phyloP scores from a whole-genome alignment of 129 eudicot species.

The Solidago caesia region DNA sequence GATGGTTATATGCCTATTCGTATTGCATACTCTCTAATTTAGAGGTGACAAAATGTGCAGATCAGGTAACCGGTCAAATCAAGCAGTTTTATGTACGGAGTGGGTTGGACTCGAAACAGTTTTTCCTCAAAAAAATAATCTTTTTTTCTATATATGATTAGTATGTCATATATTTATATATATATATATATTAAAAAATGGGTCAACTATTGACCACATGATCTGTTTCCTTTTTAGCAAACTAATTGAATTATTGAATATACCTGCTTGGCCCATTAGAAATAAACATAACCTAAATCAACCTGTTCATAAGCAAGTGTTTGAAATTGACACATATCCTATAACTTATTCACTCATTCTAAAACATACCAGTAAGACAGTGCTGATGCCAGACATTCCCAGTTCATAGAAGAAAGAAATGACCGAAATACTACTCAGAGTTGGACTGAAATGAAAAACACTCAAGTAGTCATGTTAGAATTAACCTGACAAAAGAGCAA shows the following conservation, averaged over 20 bases:
- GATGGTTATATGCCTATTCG: background rate
- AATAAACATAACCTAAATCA: background rate
- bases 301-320: background rate
- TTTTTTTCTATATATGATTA: background rate
- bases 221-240: background rate
- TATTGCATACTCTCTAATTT: background rate
- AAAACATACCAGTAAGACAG: constrained; percentile 63
- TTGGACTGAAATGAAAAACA: constrained; percentile 50
- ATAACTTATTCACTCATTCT: background rate
- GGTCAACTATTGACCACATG: background rate
- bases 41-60: background rate
- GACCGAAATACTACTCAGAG: constrained; percentile 61
- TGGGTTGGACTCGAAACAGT: background rate
- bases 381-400: constrained; percentile 97
- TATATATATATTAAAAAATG: too few species aligned
- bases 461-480: constrained; percentile 9
- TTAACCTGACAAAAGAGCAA: background rate
- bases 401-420: constrained; percentile 87
- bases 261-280: background rate
- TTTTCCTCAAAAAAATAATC: background rate
- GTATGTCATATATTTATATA: background rate
- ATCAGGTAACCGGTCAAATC: background rate
- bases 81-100: background rate
- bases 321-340: constrained; percentile 1
- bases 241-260: too few species aligned